phyloP scores from a whole-genome alignment of 139 green algal genomes.

The Parachlorella kessleri region DNA sequence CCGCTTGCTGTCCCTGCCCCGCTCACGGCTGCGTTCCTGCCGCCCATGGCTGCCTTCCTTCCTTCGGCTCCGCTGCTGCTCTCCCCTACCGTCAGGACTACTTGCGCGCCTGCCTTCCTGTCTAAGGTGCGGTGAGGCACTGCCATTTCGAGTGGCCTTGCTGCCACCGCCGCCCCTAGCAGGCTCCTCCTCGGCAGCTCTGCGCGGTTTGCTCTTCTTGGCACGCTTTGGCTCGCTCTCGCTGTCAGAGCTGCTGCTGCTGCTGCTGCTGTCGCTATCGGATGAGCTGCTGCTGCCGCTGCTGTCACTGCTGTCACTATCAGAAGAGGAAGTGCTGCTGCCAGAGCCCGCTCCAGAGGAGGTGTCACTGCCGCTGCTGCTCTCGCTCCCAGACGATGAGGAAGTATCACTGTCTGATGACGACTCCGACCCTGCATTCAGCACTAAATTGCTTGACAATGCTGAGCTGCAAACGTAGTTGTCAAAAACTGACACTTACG shows the following conservation, averaged over 20 bases:
- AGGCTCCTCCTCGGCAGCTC: not conserved
- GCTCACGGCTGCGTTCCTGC: no score
- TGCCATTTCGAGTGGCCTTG: no score
- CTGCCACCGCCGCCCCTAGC: not conserved
- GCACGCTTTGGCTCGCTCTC: not conserved
- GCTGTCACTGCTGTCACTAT: not conserved
- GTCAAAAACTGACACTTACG: no score
- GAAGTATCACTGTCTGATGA: not conserved
- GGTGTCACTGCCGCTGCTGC: constrained; percentile 18
- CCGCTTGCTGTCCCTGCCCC: no score
- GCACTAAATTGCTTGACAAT: no score
- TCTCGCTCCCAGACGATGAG: not conserved
- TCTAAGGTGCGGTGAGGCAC: no score
- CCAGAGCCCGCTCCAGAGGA: not conserved
- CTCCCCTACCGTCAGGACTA: not conserved
- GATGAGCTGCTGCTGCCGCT: constrained; percentile 3
- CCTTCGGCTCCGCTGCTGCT: no score
- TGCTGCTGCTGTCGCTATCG: not conserved
- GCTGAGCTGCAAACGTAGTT: no score
- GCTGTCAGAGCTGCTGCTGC: not conserved
- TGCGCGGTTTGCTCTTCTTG: not conserved
- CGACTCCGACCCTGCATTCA: not conserved
- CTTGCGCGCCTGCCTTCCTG: not conserved
- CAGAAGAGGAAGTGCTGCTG: not conserved
- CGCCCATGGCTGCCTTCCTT: no score